Evolutionary conservation across 1,284 basidiomycete genomes (phyloP).

Genomic region (Apiotrichum brassicae): DNA sequence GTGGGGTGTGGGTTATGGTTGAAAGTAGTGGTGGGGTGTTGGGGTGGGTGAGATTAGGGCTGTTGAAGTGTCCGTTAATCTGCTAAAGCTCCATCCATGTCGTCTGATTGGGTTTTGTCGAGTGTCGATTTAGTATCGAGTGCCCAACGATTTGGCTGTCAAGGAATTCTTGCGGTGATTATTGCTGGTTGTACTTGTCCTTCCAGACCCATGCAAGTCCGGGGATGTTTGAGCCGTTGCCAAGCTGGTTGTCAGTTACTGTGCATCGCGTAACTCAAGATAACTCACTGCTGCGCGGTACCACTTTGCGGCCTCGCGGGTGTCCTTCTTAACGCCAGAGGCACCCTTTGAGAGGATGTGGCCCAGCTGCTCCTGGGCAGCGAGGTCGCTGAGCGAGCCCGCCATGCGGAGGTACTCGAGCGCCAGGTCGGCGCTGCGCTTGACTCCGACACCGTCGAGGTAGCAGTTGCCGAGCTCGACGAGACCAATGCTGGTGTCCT

Average conservation of each 20-base stretch:
- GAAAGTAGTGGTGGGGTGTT: no score
- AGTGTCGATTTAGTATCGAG: no score
- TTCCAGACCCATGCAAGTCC: slow-evolving; percentile 48
- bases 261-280: background rate
- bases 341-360: slow-evolving; percentile 42
- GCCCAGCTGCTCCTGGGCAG: slow-evolving; percentile 44
- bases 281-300: slow-evolving; percentile 39
- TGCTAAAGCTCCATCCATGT: no score
- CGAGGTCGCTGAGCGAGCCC: slow-evolving; percentile 39
- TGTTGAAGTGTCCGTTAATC: no score
- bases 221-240: slow-evolving; percentile 35
- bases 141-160: no score
- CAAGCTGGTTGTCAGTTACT: slow-evolving; percentile 3
- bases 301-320: slow-evolving; percentile 46
- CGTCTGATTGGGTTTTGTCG: no score
- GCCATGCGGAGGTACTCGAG: slow-evolving; percentile 42
- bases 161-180: no score
- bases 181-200: slow-evolving; percentile 17
- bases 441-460: slow-evolving; percentile 42
- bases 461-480: slow-evolving; percentile 45
- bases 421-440: slow-evolving; percentile 37
- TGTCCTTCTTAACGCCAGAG: slow-evolving; percentile 44
- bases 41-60: no score
- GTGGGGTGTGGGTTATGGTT: no score
- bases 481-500: slow-evolving; percentile 39